Evolutionary conservation across 305 asterid genomes (phyloP), one percentile per base, ranked within the genome.

Genomic region (Salvia sclarea): DNA sequence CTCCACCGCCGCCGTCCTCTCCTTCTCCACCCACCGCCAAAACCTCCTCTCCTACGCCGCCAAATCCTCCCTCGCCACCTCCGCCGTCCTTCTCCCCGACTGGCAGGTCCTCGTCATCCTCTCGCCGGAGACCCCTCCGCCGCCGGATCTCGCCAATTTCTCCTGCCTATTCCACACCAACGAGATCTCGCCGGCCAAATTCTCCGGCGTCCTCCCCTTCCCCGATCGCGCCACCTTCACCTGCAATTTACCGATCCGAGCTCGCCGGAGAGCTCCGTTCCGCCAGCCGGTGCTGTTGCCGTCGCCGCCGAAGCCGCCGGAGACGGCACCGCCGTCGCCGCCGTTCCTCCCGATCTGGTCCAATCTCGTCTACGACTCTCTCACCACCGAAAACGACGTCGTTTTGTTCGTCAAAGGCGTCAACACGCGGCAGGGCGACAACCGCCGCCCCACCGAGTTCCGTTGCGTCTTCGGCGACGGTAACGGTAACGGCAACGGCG

Each of bases 21-120:
- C 82, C 10, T 14, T 38, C 55, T 12, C 80, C 66, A 12, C 52
- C 81, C 16, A 6, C 63, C 43, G 63, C 25, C 63, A 75, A 24
- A 64, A 66, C 64, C 65, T 61, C 68, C 40, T 65, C 54, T 37
- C 54, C 57, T 25, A n/a, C n/a, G 49, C 31, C 12, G 20, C 31
- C 0, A 75, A 38, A 61, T 55, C 68, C 64, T 60, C 56, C 64
- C 28, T 75, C 16, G 45, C 90, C 45, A 74, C 86, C 58, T 73
- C 80, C 22, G 69, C 95, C 2, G 65, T 90, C 57, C 87, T 90
- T 28, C 67, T 92, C 31, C 98, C 85, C 3, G 94, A 78, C 66
- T 92, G 97, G 97, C 90, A 90, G 73, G 82, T 92, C 4, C 86
- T 86, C 58, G 86, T 90, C 0, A 77, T 92, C n/a, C 77, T 76